A percentile compares a stretch with the other conserved stretches of the same genome.
phyloP scores from a whole-genome alignment of 768 basidiomycete species.

The Mycena vitilis region DNA sequence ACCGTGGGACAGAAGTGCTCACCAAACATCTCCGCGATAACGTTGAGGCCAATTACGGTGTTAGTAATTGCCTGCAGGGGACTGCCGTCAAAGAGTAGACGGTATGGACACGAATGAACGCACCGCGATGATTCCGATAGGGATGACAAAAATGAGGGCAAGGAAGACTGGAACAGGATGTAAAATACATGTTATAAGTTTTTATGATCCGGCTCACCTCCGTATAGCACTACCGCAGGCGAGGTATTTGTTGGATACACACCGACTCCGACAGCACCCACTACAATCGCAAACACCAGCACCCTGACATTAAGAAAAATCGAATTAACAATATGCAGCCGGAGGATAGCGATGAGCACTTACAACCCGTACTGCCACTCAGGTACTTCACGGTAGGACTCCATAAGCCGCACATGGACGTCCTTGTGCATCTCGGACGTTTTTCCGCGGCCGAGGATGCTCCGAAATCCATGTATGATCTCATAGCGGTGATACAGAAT shows the following conservation, averaged over 20 bases:
- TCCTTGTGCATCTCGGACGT: conserved; percentile 48
- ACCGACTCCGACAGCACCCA: conserved; percentile 46
- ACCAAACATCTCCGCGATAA: conserved; percentile 51
- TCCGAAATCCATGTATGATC: conserved; percentile 43
- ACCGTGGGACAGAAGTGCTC: not conserved
- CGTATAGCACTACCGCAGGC: conserved; percentile 42
- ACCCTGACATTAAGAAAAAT: conserved; percentile 15
- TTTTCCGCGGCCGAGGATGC: conserved; percentile 43
- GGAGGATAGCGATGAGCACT: conserved; percentile 8
- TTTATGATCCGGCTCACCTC: too few species aligned
- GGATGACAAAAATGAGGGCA: conserved; percentile 39
- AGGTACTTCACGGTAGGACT: conserved; percentile 52
- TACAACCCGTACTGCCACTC: conserved; percentile 55
- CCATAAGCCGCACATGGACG: conserved; percentile 57
- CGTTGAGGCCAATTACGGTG: conserved; percentile 47
- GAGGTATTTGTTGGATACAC: conserved; percentile 47
- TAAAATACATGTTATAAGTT: too few species aligned
- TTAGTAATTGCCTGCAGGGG: conserved; percentile 46
- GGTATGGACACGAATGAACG: not conserved
- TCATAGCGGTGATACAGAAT: conserved; percentile 56
- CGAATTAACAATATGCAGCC: too few species aligned
- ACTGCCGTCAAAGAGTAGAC: not conserved
- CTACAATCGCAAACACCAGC: conserved; percentile 42
- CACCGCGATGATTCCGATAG: conserved; percentile 44
- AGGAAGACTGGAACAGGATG: conserved; percentile 18